Conservation (phyloP, 805 yeast genomes). For the Tanozyma kutaoensis region DNA sequence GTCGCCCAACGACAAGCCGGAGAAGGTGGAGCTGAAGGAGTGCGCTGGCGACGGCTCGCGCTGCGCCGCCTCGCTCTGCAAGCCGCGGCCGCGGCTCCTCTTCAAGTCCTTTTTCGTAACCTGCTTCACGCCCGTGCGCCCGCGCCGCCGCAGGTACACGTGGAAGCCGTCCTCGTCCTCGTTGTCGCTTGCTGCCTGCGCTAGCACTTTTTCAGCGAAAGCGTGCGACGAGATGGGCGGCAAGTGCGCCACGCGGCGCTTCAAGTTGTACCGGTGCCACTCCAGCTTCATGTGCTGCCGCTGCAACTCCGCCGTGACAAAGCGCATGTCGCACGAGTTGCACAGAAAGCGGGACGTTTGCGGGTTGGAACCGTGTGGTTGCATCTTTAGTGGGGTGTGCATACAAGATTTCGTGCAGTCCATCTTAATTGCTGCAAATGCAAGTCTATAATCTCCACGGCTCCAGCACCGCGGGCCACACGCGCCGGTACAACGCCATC, state of each 20-base stretch:
- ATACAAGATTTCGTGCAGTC: slow-evolving; percentile 1
- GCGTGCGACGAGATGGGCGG: slow-evolving; percentile 30
- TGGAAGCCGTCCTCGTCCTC: slow-evolving; percentile 47
- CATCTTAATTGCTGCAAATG: too few relatives aligned
- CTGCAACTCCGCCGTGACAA: slow-evolving; percentile 73
- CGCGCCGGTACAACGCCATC: slow-evolving; percentile 86
- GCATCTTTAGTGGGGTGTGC: not conserved
- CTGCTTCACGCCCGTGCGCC: slow-evolving; percentile 14
- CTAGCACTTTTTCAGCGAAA: slow-evolving; percentile 6
- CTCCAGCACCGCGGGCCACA: slow-evolving; percentile 56
- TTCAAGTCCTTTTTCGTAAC: slow-evolving; percentile 26
- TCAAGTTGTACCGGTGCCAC: slow-evolving; percentile 94
- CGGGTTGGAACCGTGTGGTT: slow-evolving; percentile 16
- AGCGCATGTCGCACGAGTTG: slow-evolving; percentile 76
- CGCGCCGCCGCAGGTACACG: slow-evolving; percentile 15
- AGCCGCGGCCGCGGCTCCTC: not conserved
- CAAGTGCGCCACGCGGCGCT: slow-evolving; percentile 72
- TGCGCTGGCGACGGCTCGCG: too few relatives aligned
- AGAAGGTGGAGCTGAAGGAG: too few relatives aligned
- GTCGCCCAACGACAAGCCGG: too few relatives aligned
- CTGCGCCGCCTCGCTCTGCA: too few relatives aligned
- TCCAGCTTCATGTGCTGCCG: slow-evolving; percentile 93
- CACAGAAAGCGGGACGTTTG: slow-evolving; percentile 41
- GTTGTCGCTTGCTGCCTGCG: slow-evolving; percentile 2
- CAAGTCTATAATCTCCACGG: too few relatives aligned